Evolutionary conservation across 2,329 filamentous ascomycete species (phyloP).

Genomic region (Fusarium nematophilum): DNA sequence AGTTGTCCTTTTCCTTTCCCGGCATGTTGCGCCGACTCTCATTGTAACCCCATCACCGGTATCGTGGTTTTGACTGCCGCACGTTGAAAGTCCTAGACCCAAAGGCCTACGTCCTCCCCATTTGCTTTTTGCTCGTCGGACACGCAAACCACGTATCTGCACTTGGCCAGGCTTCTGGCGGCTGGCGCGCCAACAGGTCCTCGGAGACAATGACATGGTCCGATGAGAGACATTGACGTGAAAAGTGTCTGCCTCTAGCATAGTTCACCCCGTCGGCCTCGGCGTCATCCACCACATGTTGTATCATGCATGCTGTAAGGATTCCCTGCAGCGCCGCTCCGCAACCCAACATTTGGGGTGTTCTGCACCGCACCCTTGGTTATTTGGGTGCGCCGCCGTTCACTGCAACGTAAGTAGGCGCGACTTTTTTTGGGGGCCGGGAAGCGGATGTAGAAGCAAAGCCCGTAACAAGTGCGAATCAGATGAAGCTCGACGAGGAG

Average conservation of each 20-base stretch:
- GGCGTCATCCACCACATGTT: no score
- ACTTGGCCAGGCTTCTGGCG: no score
- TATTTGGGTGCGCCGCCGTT: conserved; percentile 27
- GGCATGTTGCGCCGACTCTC: not conserved
- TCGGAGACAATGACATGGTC: no score
- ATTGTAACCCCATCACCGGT: not conserved
- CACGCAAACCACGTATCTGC: no score
- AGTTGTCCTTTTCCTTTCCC: conserved; percentile 4
- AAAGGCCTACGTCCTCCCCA: no score
- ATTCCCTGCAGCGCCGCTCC: not conserved
- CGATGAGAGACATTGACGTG: no score
- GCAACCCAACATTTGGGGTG: conserved; percentile 1
- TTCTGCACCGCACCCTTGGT: conserved; percentile 31
- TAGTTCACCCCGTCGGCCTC: no score
- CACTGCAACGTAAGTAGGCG: conserved; percentile 6
- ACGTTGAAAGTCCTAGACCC: no score
- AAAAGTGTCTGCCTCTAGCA: no score
- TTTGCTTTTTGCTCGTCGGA: no score
- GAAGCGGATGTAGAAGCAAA: conserved; percentile 9
- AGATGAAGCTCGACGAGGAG: conserved; percentile 3
- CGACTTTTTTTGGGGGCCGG: conserved; percentile 15
- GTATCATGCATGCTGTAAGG: not conserved
- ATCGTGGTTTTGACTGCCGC: no score
- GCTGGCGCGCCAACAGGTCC: no score
- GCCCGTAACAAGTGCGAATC: not conserved